These are phyloP conservation scores for Stagonosporopsis cucurbitacearum DNA, from an alignment of 2,329 filamentous ascomycete species.

Conservation along the genomic window DNA sequence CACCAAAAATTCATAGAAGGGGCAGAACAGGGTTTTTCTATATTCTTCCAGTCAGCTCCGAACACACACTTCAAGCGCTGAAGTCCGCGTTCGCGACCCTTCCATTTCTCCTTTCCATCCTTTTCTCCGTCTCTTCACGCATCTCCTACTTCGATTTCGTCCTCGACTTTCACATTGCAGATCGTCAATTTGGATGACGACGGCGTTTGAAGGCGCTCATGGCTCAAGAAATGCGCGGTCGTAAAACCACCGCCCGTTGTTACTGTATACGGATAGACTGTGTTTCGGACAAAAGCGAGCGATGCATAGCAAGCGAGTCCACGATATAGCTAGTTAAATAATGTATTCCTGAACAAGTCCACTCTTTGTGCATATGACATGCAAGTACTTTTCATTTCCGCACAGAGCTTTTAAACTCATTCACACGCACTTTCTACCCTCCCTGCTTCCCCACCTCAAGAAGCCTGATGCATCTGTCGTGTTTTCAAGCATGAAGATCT, in stretches of 20 bases:
- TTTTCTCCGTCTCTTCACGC: neutral
- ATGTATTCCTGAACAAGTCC: neutral
- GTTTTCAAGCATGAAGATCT: conserved; percentile 1
- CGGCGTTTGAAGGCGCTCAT: conserved; percentile 4
- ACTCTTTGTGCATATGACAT: neutral
- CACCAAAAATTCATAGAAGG: conserved; percentile 9
- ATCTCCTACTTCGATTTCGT: neutral
- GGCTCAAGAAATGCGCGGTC: conserved; percentile 1
- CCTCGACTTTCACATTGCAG: neutral
- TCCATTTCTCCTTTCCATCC: neutral
- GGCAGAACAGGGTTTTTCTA: neutral
- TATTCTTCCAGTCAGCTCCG: conserved; percentile 14
- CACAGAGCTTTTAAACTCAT: no score
- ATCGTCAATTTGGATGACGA: neutral
- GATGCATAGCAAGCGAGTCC: conserved; percentile 7
- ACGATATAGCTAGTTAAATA: neutral
- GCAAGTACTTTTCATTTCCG: neutral
- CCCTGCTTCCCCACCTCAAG: no score
- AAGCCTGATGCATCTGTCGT: no score
- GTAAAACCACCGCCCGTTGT: no score
- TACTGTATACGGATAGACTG: no score
- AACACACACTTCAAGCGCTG: conserved; percentile 41
- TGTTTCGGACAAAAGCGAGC: neutral
- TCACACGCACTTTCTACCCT: neutral
- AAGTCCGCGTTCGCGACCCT: conserved; percentile 26